phyloP scores from a whole-genome alignment of 106 monocot species.

The Dendrobium chrysotoxum region DNA sequence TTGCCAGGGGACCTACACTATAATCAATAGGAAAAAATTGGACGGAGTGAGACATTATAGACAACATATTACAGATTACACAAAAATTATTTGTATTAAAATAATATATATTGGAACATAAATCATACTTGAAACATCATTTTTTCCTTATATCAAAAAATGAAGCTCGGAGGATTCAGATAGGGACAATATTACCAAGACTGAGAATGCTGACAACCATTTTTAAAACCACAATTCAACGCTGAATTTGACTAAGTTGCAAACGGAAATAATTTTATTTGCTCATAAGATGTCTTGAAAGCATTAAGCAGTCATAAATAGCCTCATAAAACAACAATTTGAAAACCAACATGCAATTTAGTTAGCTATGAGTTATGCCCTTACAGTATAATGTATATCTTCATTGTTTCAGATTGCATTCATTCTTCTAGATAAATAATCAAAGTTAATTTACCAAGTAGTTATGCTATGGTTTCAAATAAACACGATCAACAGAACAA shows the following conservation, averaged over 20 bases:
- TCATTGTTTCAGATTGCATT: neutral
- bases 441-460: neutral
- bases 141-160: neutral
- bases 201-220: neutral
- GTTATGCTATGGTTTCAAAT: neutral
- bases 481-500: neutral
- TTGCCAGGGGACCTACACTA: too few relatives aligned
- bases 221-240: neutral
- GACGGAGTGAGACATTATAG: too few relatives aligned
- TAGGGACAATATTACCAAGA: neutral
- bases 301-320: neutral
- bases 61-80: neutral
- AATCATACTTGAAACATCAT: neutral
- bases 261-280: neutral
- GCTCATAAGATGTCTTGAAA: neutral
- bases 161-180: neutral
- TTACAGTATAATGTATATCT: neutral
- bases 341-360: slow-evolving; percentile 1
- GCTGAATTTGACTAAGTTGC: neutral
- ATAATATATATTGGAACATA: neutral
- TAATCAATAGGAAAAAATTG: too few relatives aligned
- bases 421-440: neutral
- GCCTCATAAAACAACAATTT: neutral
- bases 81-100: neutral
- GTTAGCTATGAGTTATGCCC: neutral